Evolutionary conservation across 1,284 basidiomycete species (phyloP), one percentile per base, ranked within the genome.

Genomic region (Melampsora larici-populina): DNA sequence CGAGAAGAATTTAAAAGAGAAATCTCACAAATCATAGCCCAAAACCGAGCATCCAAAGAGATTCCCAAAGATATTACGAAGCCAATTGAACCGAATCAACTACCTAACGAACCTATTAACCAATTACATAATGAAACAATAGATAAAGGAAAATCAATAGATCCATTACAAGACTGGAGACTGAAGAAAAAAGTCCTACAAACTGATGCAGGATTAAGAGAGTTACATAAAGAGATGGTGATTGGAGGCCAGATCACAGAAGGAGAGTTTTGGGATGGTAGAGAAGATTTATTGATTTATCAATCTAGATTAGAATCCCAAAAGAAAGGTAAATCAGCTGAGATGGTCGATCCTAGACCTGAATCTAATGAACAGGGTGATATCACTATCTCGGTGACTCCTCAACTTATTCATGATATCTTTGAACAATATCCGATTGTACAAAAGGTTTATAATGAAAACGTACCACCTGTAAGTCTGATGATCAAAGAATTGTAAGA

Each of bases 401-500:
- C 93, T 8, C 93, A 96, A 83, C 87, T 97, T 51, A 92, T 96
- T 55, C 89, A 92, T 81, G 95, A 98, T 82, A 94, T 99, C 66
- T 99, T 99, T 82, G 94, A 97, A 81, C 95, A 97, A 86, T 98
- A 95, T 82, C 96, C 97, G 1, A 91, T 97, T 46, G 93, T 99
- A 8, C 90, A 91, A 67, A 91, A 90, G 82, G 95, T 94, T 0
- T 97, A 96, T 83, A 90, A 87, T 78, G 94, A 97, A 82, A 94
- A 95, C 80, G 96, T 99, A 0, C 95, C 95, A 1, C 74, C 74
- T 2, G 74, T 76, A 21, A 48, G 74, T 76, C 0, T 26, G 7
- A 13, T n/a, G n/a, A n/a, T n/a, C n/a, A n/a, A n/a, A n/a, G n/a
- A n/a, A n/a, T n/a, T n/a, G n/a, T n/a, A n/a, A n/a, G n/a, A n/a